Evolutionary conservation across 1,284 basidiomycete species (phyloP), one percentile per base, ranked within the genome.

Genomic region (Ganoderma multipileum): DNA sequence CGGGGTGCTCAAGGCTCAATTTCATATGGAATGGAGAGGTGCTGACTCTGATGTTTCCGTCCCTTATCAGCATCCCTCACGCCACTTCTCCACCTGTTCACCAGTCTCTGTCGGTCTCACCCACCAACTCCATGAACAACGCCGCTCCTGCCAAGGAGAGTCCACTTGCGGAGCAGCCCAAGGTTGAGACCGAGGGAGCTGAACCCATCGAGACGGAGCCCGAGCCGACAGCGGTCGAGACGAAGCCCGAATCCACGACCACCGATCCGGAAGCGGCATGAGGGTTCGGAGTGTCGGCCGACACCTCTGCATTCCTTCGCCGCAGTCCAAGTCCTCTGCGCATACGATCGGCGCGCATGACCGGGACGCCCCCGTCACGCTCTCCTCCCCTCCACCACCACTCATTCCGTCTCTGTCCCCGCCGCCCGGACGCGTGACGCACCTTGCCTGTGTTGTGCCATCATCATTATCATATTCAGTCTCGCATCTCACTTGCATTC

Each of bases 141-240:
- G 86, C 85, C 38, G 88, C 86, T 71, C 86, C 89, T 0, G 83
- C 88, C 58, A 90, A 90, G 76, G 91, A 93, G 79, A 91, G 89
- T 72, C 83, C 85, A 6, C 82, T 91, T 55, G 83, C 58, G 14
- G 58, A 60, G 38, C 36, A 26, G 38, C 58, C 58, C 39, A 23
- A 42, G 36, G 11, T 36, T 26, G 58, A 60, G 58, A n/a, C 36
- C n/a, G 58, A 60, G n/a, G 38, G 39, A 9, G n/a, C 58, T 41
- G 39, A 60, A 39, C 9, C 58, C 36, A 26, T 28, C 14, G 58
- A 60, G 38, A 60, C 58, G 58, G 36, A 60, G 26, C 9, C 86
- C 8, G 78, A 79, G 55, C 66, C 64, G 26, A 67, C 68, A 26
- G 14, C 70, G 38, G 63, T 58, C 39, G 58, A 60, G 38, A 60